Percentiles rank a stretch among this genome's conserved stretches.
These are phyloP conservation scores for Globisporangium parvum DNA, from an alignment of 352 stramenopile species.

Conservation along the genomic window DNA sequence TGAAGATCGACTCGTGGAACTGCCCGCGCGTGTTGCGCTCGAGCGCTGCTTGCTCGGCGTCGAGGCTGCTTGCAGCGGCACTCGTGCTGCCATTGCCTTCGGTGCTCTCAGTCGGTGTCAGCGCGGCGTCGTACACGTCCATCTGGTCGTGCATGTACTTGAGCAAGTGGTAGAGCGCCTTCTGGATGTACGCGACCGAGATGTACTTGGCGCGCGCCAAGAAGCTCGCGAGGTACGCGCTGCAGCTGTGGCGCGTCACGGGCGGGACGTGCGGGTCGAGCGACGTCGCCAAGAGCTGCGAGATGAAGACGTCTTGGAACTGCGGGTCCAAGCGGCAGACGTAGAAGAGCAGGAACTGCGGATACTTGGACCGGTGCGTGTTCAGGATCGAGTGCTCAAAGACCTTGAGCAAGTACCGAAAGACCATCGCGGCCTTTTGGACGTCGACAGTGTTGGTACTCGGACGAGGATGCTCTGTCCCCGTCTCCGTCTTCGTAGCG, in stretches of 20 bases:
- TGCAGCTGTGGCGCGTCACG: conserved; percentile 89
- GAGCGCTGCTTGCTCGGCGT: conserved; percentile 18
- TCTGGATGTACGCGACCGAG: conserved; percentile 88
- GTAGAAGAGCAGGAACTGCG: conserved; percentile 90
- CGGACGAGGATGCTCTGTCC: too few species aligned
- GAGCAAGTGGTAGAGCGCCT: conserved; percentile 90
- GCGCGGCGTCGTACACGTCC: conserved; percentile 65
- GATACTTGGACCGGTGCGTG: conserved; percentile 91
- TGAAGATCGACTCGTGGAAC: conserved; percentile 73
- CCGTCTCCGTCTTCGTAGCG: not conserved
- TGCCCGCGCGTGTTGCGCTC: conserved; percentile 17
- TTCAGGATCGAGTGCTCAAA: conserved; percentile 85
- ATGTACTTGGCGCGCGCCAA: conserved; percentile 94
- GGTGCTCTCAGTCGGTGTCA: conserved; percentile 11
- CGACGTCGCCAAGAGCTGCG: conserved; percentile 65
- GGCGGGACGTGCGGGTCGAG: conserved; percentile 80
- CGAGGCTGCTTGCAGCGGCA: not conserved
- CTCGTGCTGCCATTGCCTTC: not conserved
- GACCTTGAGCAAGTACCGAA: conserved; percentile 76
- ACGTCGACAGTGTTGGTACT: conserved; percentile 11
- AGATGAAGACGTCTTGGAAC: conserved; percentile 82
- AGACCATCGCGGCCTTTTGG: conserved; percentile 52
- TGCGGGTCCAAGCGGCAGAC: conserved; percentile 69
- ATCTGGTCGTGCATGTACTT: conserved; percentile 95
- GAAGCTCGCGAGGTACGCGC: conserved; percentile 95